phyloP scores from a whole-genome alignment of 2,329 filamentous ascomycete species.

The Cordyceps javanica region DNA sequence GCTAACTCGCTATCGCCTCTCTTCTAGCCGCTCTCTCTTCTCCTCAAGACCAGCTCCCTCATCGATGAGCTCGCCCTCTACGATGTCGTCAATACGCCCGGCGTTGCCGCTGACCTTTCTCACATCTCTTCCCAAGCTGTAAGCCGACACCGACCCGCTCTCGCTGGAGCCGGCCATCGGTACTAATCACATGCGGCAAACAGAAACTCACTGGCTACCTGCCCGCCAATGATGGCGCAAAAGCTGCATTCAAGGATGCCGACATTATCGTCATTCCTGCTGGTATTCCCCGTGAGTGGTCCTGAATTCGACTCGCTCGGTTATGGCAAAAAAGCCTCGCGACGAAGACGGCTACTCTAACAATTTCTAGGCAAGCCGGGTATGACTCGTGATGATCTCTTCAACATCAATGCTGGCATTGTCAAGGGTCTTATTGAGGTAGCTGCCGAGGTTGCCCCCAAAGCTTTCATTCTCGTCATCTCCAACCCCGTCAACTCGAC shows the following conservation, averaged over 20 bases:
- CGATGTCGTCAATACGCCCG: conserved; percentile 98
- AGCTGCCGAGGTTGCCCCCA: conserved; percentile 80
- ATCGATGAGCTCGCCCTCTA: conserved; percentile 93
- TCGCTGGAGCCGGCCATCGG: not conserved
- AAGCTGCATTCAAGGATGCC: conserved; percentile 82
- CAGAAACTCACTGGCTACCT: conserved; percentile 85
- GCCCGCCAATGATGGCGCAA: conserved; percentile 77
- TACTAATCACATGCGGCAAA: conserved; percentile 11
- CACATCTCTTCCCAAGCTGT: conserved; percentile 91
- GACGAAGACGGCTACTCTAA: not conserved
- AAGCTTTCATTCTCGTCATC: conserved; percentile 93
- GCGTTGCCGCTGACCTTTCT: conserved; percentile 91
- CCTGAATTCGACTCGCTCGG: not conserved
- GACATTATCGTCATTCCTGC: conserved; percentile 97
- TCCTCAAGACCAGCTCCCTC: conserved; percentile 84
- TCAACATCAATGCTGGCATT: conserved; percentile 99
- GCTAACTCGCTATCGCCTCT: conserved; percentile 19
- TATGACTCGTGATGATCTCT: conserved; percentile 98
- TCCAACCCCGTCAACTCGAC: conserved; percentile 99
- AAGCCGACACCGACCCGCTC: conserved; percentile 29
- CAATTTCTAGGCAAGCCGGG: conserved; percentile 77
- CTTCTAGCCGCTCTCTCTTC: conserved; percentile 80
- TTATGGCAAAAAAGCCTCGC: not conserved
- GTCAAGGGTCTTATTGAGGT: conserved; percentile 90
- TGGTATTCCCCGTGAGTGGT: conserved; percentile 82